A percentile compares a stretch with the other conserved stretches of the same genome.
phyloP scores from a whole-genome alignment of 331 rosid genomes.

The Spiraea crenata region DNA sequence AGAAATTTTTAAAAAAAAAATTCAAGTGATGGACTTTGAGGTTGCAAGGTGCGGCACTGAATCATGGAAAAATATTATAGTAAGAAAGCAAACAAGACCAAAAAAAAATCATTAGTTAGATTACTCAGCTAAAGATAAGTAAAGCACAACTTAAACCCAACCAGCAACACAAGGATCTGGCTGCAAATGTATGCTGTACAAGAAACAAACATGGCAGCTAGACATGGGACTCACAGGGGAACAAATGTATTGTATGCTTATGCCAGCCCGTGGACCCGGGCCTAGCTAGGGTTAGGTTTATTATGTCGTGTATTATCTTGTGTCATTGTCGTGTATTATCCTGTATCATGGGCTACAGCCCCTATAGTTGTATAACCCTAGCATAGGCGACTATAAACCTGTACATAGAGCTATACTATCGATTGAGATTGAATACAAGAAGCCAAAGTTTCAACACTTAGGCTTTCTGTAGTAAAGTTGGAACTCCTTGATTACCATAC shows the following conservation, averaged over 20 bases:
- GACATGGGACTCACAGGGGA: neutral
- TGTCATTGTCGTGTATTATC: no score
- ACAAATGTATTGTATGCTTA: neutral
- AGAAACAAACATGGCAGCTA: neutral
- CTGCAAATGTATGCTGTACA: neutral
- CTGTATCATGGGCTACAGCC: no score
- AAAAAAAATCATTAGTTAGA: neutral
- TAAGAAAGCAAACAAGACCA: neutral
- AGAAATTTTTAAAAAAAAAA: no score
- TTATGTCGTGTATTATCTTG: no score
- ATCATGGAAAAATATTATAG: neutral
- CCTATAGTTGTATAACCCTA: no score
- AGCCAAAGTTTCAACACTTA: neutral
- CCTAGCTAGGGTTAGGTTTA: no score
- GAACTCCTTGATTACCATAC: neutral
- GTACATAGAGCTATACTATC: no score
- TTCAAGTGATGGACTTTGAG: neutral
- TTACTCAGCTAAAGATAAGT: neutral
- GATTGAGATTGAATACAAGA: no score
- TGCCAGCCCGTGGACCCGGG: no score
- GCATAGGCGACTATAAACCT: no score
- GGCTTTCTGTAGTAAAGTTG: neutral
- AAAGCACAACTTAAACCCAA: slow-evolving; percentile 5
- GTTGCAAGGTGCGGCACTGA: neutral
- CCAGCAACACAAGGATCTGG: neutral